Conservation (phyloP, 1,284 basidiomycete species). For the Trichosporon coremiiforme region DNA sequence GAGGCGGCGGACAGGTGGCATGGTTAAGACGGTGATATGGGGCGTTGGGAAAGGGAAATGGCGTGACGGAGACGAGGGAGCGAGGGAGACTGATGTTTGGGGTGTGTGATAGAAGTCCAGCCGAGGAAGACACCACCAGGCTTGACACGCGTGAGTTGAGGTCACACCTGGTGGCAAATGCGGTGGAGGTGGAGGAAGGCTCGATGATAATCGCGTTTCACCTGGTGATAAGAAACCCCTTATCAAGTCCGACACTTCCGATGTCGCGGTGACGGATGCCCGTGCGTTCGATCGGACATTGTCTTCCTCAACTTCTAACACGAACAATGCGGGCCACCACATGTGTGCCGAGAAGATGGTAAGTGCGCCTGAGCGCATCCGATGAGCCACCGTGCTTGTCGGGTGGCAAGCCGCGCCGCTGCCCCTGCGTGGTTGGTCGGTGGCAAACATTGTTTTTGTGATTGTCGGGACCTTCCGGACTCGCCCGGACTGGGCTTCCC, state of each 20-base stretch:
- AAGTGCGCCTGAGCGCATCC: background rate
- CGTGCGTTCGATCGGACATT: background rate
- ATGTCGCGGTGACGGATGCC: background rate
- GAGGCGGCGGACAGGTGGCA: no score
- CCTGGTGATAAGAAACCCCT: background rate
- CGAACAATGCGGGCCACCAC: background rate
- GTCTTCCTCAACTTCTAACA: background rate
- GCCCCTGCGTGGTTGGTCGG: background rate
- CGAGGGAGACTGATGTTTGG: no score
- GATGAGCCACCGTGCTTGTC: background rate
- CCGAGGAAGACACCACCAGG: no score
- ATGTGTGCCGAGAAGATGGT: background rate
- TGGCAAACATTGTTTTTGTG: background rate
- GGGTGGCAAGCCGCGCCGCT: background rate
- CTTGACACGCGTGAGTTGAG: no score
- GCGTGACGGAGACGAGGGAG: no score
- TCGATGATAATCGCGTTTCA: no score
- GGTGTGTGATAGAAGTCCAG: no score
- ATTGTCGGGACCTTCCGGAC: conserved; percentile 1
- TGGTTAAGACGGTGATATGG: no score
- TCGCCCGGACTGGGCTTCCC: background rate
- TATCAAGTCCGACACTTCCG: no score
- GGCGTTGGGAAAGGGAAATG: no score
- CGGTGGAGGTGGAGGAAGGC: no score
- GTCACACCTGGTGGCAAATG: no score